phyloP scores from a whole-genome alignment of 139 green algal genomes.

The Pycnococcus provasolii region DNA sequence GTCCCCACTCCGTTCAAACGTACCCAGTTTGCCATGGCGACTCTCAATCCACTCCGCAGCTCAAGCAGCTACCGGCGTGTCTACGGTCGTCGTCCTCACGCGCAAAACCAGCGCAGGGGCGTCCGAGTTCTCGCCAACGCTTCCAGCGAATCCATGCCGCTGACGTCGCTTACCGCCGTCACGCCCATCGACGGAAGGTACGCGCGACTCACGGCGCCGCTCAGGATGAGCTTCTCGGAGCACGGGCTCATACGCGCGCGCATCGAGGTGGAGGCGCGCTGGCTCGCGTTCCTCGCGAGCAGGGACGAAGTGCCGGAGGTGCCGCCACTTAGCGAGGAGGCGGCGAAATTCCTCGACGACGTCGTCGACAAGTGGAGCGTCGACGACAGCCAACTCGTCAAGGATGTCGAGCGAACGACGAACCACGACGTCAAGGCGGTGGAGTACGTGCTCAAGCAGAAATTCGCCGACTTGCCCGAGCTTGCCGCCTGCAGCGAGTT shows the following conservation, averaged over 20 bases:
- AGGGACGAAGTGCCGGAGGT: constrained; percentile 70
- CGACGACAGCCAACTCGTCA: constrained; percentile 62
- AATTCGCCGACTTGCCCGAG: constrained; percentile 34
- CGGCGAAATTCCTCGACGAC: constrained; percentile 65
- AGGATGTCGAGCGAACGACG: constrained; percentile 82
- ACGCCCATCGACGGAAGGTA: constrained; percentile 60
- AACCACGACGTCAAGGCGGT: constrained; percentile 99
- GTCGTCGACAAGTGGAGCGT: constrained; percentile 47
- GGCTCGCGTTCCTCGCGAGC: constrained; percentile 80
- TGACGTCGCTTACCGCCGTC: constrained; percentile 27
- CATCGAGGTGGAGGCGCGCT: constrained; percentile 89
- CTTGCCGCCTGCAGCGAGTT: constrained; percentile 65
- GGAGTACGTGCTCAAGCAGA: constrained; percentile 93
- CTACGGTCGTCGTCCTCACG: no score
- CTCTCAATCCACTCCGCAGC: no score
- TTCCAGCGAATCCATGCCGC: no score
- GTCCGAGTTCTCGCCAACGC: no score
- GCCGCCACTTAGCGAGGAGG: constrained; percentile 56
- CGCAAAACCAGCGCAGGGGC: no score
- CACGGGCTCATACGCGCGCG: constrained; percentile 89
- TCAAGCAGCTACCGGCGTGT: no score
- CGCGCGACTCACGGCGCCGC: constrained; percentile 45
- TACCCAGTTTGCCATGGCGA: no score
- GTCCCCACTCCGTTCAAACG: no score
- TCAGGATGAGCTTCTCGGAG: constrained; percentile 86